A percentile compares a stretch with the other conserved stretches of the same genome.
phyloP scores from a whole-genome alignment of 2,329 filamentous ascomycete species.

The Calonectria montana region DNA sequence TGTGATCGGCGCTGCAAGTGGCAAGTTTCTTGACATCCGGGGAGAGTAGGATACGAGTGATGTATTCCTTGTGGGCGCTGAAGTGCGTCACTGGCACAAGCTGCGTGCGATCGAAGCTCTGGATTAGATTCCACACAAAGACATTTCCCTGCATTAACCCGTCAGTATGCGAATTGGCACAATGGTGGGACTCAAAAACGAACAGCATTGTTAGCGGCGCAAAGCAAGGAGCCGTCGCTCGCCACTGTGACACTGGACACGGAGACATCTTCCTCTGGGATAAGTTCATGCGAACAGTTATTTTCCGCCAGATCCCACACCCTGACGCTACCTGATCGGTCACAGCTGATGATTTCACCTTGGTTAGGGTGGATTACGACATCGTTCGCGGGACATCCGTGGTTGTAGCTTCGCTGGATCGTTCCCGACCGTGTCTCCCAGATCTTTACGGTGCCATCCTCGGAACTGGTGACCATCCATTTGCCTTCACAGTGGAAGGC shows the following conservation, averaged over 20 bases:
- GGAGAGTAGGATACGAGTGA: conserved; percentile 90
- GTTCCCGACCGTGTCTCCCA: conserved; percentile 91
- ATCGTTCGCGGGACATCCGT: conserved; percentile 91
- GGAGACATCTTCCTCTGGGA: conserved; percentile 94
- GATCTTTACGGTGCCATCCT: conserved; percentile 96
- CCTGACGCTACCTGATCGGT: conserved; percentile 89
- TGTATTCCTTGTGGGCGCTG: conserved; percentile 90
- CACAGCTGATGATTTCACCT: conserved; percentile 96
- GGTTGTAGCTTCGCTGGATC: conserved; percentile 92
- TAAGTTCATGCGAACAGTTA: conserved; percentile 94
- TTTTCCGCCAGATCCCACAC: conserved; percentile 98
- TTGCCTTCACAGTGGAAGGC: conserved; percentile 99
- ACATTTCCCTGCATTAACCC: conserved; percentile 79
- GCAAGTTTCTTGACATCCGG: conserved; percentile 95
- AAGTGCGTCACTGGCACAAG: conserved; percentile 91
- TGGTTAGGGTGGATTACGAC: conserved; percentile 99
- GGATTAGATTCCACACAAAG: conserved; percentile 95
- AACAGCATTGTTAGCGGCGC: conserved; percentile 92
- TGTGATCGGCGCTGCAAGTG: conserved; percentile 92
- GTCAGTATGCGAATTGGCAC: background rate
- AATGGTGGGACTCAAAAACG: conserved; percentile 35
- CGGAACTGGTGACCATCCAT: conserved; percentile 99
- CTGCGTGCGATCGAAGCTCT: conserved; percentile 83
- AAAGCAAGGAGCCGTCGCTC: conserved; percentile 91
- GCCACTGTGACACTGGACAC: conserved; percentile 96